Conservation (phyloP, 768 basidiomycete species). For the Mrakia blollopis region DNA sequence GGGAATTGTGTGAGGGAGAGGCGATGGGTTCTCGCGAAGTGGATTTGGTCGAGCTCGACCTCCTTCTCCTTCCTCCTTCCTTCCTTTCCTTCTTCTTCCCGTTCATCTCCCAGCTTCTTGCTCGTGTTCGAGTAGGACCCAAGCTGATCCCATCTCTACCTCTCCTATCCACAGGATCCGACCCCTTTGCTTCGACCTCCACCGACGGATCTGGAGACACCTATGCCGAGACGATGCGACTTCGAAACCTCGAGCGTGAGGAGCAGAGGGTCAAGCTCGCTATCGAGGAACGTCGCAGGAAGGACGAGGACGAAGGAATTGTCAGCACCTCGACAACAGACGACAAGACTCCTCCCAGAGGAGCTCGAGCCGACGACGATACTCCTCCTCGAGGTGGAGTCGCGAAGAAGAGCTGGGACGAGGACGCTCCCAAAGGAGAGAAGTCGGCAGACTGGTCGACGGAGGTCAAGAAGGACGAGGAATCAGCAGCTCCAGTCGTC, state of each 20-base stretch:
- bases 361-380: conserved; percentile 47
- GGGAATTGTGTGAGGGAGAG: too few relatives aligned
- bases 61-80: neutral
- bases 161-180: conserved; percentile 24
- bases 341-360: conserved; percentile 83
- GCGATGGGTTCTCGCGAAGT: too few relatives aligned
- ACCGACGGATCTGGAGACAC: conserved; percentile 62
- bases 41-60: neutral
- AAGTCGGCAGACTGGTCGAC: conserved; percentile 56
- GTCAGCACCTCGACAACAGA: conserved; percentile 52
- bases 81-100: neutral
- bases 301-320: conserved; percentile 61
- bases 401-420: conserved; percentile 38
- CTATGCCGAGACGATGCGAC: conserved; percentile 93
- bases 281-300: conserved; percentile 61
- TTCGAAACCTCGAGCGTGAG: conserved; percentile 86
- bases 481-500: conserved; percentile 51
- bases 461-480: conserved; percentile 53
- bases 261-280: conserved; percentile 74
- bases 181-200: conserved; percentile 60
- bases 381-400: conserved; percentile 38
- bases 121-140: neutral
- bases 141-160: neutral
- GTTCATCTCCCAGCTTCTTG: neutral
- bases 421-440: conserved; percentile 56